Evolutionary conservation across 306 rosid species (phyloP).

Genomic region (Arachis hypogaea): DNA sequence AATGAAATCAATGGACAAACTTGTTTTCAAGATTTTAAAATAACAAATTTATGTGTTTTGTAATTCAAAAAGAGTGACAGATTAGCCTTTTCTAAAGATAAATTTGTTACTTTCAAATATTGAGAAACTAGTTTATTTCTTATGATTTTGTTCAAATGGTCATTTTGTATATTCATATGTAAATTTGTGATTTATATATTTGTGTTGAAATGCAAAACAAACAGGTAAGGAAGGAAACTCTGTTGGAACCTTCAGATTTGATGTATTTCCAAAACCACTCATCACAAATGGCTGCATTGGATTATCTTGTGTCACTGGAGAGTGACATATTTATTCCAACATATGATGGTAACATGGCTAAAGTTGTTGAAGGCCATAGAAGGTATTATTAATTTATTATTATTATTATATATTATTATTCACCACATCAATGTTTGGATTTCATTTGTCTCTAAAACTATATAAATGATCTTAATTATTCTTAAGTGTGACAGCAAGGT

Average conservation of each 20-base stretch:
- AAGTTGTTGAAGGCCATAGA: constrained; percentile 92
- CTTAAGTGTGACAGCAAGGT: background rate
- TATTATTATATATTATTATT: background rate
- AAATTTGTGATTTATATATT: constrained; percentile 18
- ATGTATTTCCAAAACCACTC: constrained; percentile 81
- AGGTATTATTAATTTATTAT: constrained; percentile 50
- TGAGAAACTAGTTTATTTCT: too few relatives aligned
- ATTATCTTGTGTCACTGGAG: constrained; percentile 85
- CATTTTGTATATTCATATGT: background rate
- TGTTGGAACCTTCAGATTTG: constrained; percentile 75
- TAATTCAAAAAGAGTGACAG: background rate
- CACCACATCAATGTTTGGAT: constrained; percentile 17
- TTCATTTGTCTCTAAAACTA: background rate
- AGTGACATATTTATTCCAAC: constrained; percentile 93
- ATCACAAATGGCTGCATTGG: constrained; percentile 95
- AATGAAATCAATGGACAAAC: background rate
- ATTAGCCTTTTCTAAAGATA: background rate
- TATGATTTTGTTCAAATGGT: too few relatives aligned
- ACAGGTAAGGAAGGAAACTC: constrained; percentile 87
- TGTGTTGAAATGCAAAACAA: constrained; percentile 17
- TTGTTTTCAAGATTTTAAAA: too few relatives aligned
- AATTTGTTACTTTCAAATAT: constrained; percentile 2
- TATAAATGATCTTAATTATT: constrained; percentile 8
- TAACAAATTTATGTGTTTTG: too few relatives aligned
- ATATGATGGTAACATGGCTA: constrained; percentile 97